Conservation (phyloP, 768 basidiomycete species). For the Inosperma sp. region DNA sequence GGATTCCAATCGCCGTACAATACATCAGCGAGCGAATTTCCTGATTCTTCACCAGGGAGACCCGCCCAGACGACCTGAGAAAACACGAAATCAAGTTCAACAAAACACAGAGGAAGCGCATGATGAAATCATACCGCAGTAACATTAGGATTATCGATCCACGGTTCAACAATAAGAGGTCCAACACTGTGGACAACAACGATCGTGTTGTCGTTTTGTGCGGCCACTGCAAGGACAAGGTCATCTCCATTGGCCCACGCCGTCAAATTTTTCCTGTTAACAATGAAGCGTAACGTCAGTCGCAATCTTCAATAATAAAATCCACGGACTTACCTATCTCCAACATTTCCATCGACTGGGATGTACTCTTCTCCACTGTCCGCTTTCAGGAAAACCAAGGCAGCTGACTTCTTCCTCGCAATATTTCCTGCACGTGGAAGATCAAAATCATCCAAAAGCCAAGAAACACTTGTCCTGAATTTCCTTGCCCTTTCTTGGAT, state of each 20-base stretch:
- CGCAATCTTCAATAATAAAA: not conserved
- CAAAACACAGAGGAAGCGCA: constrained; percentile 8
- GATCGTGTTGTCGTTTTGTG: constrained; percentile 65
- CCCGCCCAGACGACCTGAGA: constrained; percentile 60
- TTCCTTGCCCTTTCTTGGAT: constrained; percentile 68
- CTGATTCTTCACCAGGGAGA: constrained; percentile 62
- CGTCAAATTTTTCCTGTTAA: constrained; percentile 14
- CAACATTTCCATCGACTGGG: constrained; percentile 73
- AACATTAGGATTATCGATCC: constrained; percentile 71
- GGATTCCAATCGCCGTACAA: constrained; percentile 69
- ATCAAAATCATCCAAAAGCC: constrained; percentile 70
- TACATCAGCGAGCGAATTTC: constrained; percentile 67
- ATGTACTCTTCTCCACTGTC: constrained; percentile 86
- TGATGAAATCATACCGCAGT: constrained; percentile 49
- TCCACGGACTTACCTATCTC: constrained; percentile 49
- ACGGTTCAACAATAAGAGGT: constrained; percentile 55
- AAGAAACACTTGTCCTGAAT: constrained; percentile 61
- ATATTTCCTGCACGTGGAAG: constrained; percentile 44
- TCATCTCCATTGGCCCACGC: constrained; percentile 61
- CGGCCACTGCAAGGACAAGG: constrained; percentile 64
- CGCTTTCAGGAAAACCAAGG: constrained; percentile 76
- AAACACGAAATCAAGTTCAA: constrained; percentile 4
- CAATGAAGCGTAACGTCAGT: not conserved
- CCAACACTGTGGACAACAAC: constrained; percentile 65
- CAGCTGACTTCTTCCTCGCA: constrained; percentile 51